A percentile compares a stretch with the other conserved stretches of the same genome.
Conservation (phyloP, 257 asterid species). For the Solanum pinnatisectum region DNA sequence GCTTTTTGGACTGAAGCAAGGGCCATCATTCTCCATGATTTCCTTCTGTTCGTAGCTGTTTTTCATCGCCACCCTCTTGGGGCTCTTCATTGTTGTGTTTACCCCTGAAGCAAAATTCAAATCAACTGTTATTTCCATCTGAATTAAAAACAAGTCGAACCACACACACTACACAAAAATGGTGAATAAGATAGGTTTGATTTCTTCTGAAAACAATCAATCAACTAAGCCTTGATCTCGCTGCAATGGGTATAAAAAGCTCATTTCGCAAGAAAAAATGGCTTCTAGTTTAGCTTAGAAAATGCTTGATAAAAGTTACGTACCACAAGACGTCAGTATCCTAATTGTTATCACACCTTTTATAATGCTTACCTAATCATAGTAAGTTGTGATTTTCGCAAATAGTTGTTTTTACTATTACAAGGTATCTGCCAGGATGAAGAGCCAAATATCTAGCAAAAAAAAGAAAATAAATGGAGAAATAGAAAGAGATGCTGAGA, state of each 20-base stretch:
- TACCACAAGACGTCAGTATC: neutral
- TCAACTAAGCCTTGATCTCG: neutral
- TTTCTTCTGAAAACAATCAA: neutral
- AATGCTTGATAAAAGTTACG: neutral
- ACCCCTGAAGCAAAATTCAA: slow-evolving; percentile 27
- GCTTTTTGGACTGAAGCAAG: slow-evolving; percentile 40
- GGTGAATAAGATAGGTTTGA: neutral
- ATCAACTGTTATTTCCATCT: neutral
- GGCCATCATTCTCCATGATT: slow-evolving; percentile 26
- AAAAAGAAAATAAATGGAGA: neutral
- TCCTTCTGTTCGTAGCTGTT: slow-evolving; percentile 36
- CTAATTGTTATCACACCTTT: neutral
- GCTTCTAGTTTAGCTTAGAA: neutral
- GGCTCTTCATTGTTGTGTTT: slow-evolving; percentile 43
- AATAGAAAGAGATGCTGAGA: neutral
- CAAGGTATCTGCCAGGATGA: neutral
- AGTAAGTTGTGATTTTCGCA: neutral
- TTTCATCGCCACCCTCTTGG: slow-evolving; percentile 30
- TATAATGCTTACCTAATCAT: neutral
- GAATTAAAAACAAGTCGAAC: neutral
- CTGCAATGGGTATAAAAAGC: neutral
- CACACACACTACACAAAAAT: neutral
- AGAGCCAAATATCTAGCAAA: neutral
- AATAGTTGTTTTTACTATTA: neutral
- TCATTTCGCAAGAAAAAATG: neutral